These are phyloP conservation scores for Kalanchoe fedtschenkoi DNA, from an alignment of 164 flowering plant species.

Conservation along the genomic window DNA sequence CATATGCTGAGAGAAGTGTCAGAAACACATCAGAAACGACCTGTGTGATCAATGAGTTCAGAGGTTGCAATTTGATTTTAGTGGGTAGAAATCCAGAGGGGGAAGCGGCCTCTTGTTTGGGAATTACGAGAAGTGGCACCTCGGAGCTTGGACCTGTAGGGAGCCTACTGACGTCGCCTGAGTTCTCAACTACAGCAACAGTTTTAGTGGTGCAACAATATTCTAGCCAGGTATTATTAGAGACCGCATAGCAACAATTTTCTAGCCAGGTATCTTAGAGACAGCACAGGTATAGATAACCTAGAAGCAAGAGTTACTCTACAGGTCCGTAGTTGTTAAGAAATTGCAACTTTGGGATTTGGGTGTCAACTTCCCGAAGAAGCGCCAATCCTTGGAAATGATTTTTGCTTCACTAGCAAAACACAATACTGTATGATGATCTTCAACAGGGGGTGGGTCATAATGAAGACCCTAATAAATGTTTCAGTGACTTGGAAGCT, in stretches of 20 bases:
- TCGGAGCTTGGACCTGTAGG: conserved; percentile 39
- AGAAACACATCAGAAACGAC: conserved; percentile 9
- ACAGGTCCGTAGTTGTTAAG: too few species aligned
- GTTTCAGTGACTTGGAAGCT: too few species aligned
- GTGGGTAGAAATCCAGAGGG: conserved; percentile 31
- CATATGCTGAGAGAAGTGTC: conserved; percentile 20
- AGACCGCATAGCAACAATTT: neutral
- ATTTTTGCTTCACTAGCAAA: too few species aligned
- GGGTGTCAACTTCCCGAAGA: too few species aligned
- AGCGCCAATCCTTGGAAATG: too few species aligned
- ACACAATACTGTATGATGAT: too few species aligned
- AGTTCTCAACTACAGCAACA: conserved; percentile 26
- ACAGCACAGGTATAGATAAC: too few species aligned
- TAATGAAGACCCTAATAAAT: too few species aligned
- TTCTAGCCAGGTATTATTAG: neutral
- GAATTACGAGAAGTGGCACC: conserved; percentile 11
- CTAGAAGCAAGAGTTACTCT: too few species aligned
- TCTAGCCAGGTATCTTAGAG: too few species aligned
- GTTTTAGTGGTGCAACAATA: conserved; percentile 34
- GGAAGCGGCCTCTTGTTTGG: conserved; percentile 8
- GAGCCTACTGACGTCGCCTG: conserved; percentile 21
- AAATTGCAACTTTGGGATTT: too few species aligned
- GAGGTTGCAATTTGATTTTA: conserved; percentile 21
- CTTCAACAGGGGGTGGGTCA: too few species aligned
- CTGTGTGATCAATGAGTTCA: conserved; percentile 6